Percentiles rank a stretch among this genome's conserved stretches.
Conservation (phyloP, 116 monocot species). For the Dioscorea cayenensis region DNA sequence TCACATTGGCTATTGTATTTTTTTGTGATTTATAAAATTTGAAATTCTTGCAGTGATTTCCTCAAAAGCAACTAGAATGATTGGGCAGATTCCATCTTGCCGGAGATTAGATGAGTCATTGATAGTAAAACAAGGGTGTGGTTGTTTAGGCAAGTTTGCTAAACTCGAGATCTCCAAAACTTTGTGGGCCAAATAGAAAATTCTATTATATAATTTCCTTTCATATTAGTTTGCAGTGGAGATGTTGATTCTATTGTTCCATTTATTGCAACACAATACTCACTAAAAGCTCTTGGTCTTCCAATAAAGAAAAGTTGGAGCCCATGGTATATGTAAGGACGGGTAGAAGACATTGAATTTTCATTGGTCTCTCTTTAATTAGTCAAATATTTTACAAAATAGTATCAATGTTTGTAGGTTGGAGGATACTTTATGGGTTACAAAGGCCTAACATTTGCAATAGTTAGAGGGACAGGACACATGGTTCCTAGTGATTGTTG, state of each 20-base stretch:
- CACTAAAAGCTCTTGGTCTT: neutral
- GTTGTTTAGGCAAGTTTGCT: constrained; percentile 47
- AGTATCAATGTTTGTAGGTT: neutral
- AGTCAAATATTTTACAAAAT: neutral
- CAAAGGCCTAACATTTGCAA: too few species aligned
- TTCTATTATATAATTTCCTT: neutral
- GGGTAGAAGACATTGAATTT: neutral
- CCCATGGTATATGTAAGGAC: neutral
- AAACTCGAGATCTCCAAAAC: neutral
- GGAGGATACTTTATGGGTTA: too few species aligned
- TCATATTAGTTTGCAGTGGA: neutral
- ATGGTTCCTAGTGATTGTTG: too few species aligned
- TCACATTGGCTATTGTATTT: too few species aligned
- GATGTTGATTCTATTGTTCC: neutral
- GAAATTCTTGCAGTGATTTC: too few species aligned
- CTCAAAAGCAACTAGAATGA: too few species aligned
- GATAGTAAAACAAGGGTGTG: constrained; percentile 3
- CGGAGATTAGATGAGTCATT: too few species aligned
- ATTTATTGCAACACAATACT: neutral
- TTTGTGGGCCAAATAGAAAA: neutral
- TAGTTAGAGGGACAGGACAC: too few species aligned
- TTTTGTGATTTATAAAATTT: too few species aligned
- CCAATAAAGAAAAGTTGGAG: neutral
- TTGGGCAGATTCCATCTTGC: too few species aligned
- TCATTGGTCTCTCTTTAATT: too few species aligned